These are phyloP conservation scores for Kurtzmaniella natalensis DNA, from an alignment of 1,139 yeast species.

Conservation along the genomic window DNA sequence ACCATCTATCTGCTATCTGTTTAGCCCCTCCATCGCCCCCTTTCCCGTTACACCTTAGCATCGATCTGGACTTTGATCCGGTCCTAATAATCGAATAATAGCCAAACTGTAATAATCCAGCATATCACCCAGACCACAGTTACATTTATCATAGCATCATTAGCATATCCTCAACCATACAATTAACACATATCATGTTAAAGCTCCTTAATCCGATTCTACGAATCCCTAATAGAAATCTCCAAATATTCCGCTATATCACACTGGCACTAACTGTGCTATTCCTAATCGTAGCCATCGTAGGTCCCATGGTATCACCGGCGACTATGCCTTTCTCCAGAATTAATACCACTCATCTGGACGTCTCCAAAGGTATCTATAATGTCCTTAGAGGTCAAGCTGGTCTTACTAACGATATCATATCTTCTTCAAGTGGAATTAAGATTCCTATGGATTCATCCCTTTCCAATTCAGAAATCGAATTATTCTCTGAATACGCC, in stretches of 20 bases:
- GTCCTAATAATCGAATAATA: too few species aligned
- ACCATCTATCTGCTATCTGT: too few species aligned
- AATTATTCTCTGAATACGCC: conserved; percentile 44
- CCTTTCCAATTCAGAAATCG: conserved; percentile 49
- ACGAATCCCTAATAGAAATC: conserved; percentile 8
- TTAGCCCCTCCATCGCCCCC: too few species aligned
- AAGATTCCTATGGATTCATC: conserved; percentile 30
- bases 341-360: conserved; percentile 46
- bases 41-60: too few species aligned
- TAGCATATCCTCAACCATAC: too few species aligned
- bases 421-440: conserved; percentile 12
- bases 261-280: conserved; percentile 19
- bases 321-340: conserved; percentile 29
- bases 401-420: conserved; percentile 15
- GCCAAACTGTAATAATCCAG: too few species aligned
- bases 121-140: too few species aligned
- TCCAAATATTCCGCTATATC: conserved; percentile 27
- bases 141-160: too few species aligned
- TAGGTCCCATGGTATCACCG: conserved; percentile 24
- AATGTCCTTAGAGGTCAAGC: conserved; percentile 39
- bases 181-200: too few species aligned
- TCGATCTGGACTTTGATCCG: too few species aligned
- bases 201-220: not conserved
- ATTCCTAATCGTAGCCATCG: conserved; percentile 20
- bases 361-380: conserved; percentile 50